These are phyloP conservation scores for Rhamnella rubrinervis DNA, from an alignment of 331 rosid species.

Conservation along the genomic window DNA sequence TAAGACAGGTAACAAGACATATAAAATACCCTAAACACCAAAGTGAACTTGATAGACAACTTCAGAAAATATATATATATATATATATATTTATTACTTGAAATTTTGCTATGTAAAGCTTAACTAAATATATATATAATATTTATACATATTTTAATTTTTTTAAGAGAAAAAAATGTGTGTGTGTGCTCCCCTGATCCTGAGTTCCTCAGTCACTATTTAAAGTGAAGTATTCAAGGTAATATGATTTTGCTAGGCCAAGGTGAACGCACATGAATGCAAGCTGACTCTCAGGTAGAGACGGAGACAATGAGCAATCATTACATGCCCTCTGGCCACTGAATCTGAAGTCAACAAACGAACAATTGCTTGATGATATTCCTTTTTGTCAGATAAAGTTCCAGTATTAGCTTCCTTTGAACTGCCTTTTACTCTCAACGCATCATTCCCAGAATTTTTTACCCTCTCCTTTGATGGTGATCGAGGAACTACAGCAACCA, in stretches of 20 bases:
- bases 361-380: slow-evolving; percentile 52
- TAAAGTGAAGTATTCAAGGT: neutral
- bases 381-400: slow-evolving; percentile 44
- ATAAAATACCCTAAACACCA: too few relatives aligned
- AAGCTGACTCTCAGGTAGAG: slow-evolving; percentile 69
- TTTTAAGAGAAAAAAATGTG: too few relatives aligned
- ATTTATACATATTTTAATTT: too few relatives aligned
- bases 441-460: slow-evolving; percentile 39
- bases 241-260: slow-evolving; percentile 10
- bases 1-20: too few relatives aligned
- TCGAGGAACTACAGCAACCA: slow-evolving; percentile 65
- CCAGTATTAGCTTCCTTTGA: slow-evolving; percentile 44
- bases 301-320: slow-evolving; percentile 78
- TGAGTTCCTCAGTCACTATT: neutral
- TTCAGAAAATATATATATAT: too few relatives aligned
- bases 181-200: too few relatives aligned
- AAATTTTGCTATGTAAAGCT: too few relatives aligned
- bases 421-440: slow-evolving; percentile 47
- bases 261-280: slow-evolving; percentile 77
- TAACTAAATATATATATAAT: too few relatives aligned
- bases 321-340: slow-evolving; percentile 86
- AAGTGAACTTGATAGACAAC: too few relatives aligned
- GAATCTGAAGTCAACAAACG: slow-evolving; percentile 66
- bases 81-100: too few relatives aligned
- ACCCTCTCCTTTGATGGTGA: slow-evolving; percentile 43